Evolutionary conservation across 495 filamentous ascomycete species (phyloP), one percentile per base, ranked within the genome.

Genomic region (Podospora sp.): DNA sequence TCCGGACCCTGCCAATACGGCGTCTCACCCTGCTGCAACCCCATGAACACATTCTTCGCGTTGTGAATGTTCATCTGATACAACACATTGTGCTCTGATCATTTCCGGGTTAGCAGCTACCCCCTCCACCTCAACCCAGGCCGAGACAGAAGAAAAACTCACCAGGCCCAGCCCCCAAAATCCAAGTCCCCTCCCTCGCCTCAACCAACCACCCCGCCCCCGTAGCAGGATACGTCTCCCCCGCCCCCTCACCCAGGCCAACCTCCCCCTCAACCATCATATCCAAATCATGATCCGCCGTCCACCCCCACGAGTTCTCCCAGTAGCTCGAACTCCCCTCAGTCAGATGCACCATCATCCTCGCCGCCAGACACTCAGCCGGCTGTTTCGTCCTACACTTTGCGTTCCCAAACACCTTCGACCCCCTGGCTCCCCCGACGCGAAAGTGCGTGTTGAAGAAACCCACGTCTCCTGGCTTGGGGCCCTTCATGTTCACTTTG

Each of bases 291-390:
- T 94, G 91, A 71, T 94, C 91, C 0, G 91, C 85, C 21, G 90
- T 89, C 91, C 91, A 94, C 70, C 87, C 87, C 91, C 92, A 93
- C 56, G 83, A 83, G 73, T 93, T 92, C 77, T 92, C 91, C 24
- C 91, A 72, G 70, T 92, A 92, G 12, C 87, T 80, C 46, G 82
- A 85, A 1, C 81, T 87, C 24, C 82, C 75, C 40, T 82, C 73
- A 4, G 89, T 90, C 46, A 93, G 76, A 69, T 92, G 90, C 24
- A 94, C 73, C 12, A 89, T 81, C 75, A 92, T 78, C 81, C 91
- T 89, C 0, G 91, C 86, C 9, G 84, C 88, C 71, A 82, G 82
- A 69, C 87, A 90, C 0, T 59, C 70, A 0, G 61, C 70, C 16
- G 77, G 29, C 51, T 8, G 3, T 8, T 33, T 33, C 3, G 67